Base-by-base conservation (phyloP, 1,139 yeast genomes). In the Lodderomyces orthopsilosis region DNA sequence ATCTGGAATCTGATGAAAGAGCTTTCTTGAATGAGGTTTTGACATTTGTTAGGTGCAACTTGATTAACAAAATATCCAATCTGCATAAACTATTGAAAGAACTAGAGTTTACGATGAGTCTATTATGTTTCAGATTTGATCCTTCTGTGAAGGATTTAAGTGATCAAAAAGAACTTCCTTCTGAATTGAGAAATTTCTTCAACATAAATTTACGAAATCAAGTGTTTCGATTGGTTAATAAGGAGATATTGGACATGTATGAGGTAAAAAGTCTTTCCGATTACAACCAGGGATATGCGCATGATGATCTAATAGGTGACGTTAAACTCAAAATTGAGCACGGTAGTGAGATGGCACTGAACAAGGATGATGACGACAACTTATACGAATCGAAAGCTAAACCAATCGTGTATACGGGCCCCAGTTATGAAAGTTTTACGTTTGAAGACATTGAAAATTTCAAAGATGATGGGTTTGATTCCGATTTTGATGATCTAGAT, bases 91-190 rank as follows among this genome's bases (percentile, higher is more conserved):
- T 82, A 65, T 56, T 83, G 61, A 76, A 78, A 47, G 88, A 84
- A 51, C 64, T 85, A 48, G 91, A 85, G 55, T 65, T 81, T 28
- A 79, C 88, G 8, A 83, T 85, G 88, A 82, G 89, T 43, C 66
- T 81, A 41, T 64, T 85, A 26, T 81, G 86, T 52, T 80, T 81
- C 51, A 66, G 61, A 41, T 71, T 72, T 51, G 76, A 71, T 46
- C 65, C 74, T n/a, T 44, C 51, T 3, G 46, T 59, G 5, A 59
- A 58, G 22, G 57, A 65, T 18, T 56, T 66, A 3, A 65, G 63
- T 28, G 69, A 67, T 17, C 73, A 69, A 50, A 60, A 62, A 37
- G 75, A 68, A 46, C 57, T 83, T 33, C 90, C 90, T 0, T 66
- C 66, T 22, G 79, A 75, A 48, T 61, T 83, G 49, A 63, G 74